Evolutionary conservation across 2,329 filamentous ascomycete species (phyloP), one percentile per base, ranked within the genome.

Genomic region (Beauveria sp.): DNA sequence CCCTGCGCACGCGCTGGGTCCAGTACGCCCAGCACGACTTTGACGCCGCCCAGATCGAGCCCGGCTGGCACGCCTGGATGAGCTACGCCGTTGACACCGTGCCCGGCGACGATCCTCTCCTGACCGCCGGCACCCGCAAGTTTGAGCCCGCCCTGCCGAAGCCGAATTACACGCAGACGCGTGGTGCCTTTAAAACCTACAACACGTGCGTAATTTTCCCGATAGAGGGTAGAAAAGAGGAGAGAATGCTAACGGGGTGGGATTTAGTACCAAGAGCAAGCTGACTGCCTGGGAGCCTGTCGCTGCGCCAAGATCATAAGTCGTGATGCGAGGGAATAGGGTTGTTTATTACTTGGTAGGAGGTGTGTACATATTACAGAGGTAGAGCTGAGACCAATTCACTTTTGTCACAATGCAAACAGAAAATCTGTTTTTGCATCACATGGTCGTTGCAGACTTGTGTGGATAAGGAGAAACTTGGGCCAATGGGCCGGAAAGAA

Each of bases 1-100:
- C 94, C 62, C 92, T 97, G 70, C 89, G 93, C 71, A 97, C 92
- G 68, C 86, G 92, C 81, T 99, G 96, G 94, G 90, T 99, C 66
- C 92, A 97, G 77, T 99, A 96, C 82, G 93, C 91, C 79, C 83
- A 90, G 75, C 82, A 90, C 69, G 91, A 97, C 75, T 90, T 82
- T 72, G 90, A 94, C 70, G 80, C 90, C 64, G 84, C 85, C 62
- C 91, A 97, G 59, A 90, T 97, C 69, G 93, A 97, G 77, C 92
- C 93, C 55, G 90, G 93, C 76, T 99, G 94, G 94, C 94, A 97
- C 78, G 91, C 90, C 34, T 99, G 94, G 94, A 92, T 99, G 68
- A 91, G 91, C 66, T 97, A 99, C 78, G 80, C 87, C 77, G 87
- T 96, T 69, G 92, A 97, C 76, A 89, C 90, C 76, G 86, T 93